These are phyloP conservation scores for Aquilaria sinensis DNA, from an alignment of 345 rosid species.

Conservation along the genomic window DNA sequence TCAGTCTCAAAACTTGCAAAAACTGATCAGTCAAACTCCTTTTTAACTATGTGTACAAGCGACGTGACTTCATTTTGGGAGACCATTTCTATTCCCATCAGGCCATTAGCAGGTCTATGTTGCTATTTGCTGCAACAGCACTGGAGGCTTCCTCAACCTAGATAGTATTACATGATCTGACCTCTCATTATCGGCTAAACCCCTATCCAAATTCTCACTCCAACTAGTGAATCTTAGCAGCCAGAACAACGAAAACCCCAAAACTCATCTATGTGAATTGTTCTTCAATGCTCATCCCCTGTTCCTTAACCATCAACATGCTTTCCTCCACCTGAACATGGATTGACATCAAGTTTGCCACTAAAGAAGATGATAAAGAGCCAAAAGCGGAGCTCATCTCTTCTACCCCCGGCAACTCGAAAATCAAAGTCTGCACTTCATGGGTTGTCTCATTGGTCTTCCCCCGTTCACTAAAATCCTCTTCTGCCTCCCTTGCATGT, in stretches of 20 bases:
- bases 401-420: conserved; percentile 53
- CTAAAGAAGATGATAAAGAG: conserved; percentile 65
- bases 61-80: too few relatives aligned
- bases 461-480: conserved; percentile 24
- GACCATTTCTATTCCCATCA: too few relatives aligned
- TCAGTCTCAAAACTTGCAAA: too few relatives aligned
- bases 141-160: conserved; percentile 57
- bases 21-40: too few relatives aligned
- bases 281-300: conserved; percentile 40
- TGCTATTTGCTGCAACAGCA: conserved; percentile 50
- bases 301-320: conserved; percentile 16
- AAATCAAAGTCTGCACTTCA: conserved; percentile 44
- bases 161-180: conserved; percentile 47
- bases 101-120: conserved; percentile 16
- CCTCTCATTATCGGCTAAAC: conserved; percentile 52
- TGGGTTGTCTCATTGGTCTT: conserved; percentile 20
- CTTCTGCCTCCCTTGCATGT: conserved; percentile 16
- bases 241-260: conserved; percentile 12
- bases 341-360: conserved; percentile 59
- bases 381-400: conserved; percentile 42
- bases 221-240: conserved; percentile 19
- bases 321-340: conserved; percentile 41
- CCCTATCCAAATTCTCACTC: conserved; percentile 24
- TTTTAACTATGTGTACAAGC: too few relatives aligned
- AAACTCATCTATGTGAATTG: conserved; percentile 49